Evolutionary conservation across 139 green algal species (phyloP).

Genomic region (Microglena sp.): DNA sequence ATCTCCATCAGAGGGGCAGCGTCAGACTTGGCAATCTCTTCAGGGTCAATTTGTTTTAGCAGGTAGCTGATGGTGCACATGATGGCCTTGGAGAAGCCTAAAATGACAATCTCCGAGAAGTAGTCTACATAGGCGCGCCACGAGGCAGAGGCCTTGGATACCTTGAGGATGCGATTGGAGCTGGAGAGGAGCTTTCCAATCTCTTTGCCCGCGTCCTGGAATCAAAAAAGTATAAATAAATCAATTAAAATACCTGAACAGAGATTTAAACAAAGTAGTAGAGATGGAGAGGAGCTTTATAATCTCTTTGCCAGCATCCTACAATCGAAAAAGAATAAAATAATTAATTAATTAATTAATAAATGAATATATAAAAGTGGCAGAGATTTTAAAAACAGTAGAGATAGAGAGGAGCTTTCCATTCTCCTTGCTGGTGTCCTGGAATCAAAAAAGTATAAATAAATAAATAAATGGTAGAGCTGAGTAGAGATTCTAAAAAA

Average conservation of each 20-base stretch:
- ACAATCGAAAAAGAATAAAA: background rate
- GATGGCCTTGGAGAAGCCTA: constrained; percentile 62
- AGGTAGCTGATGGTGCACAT: constrained; percentile 45
- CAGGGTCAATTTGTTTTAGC: constrained; percentile 57
- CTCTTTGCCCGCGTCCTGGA: constrained; percentile 52
- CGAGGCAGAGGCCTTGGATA: constrained; percentile 52
- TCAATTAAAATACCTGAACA: no score
- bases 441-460: background rate
- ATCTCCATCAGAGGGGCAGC: constrained; percentile 70
- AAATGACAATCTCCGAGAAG: constrained; percentile 70
- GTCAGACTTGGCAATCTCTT: constrained; percentile 47
- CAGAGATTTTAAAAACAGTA: no score
- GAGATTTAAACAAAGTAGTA: no score
- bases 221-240: no score
- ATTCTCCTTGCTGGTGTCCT: constrained; percentile 65
- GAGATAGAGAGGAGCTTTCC: constrained; percentile 63
- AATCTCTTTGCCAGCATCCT: constrained; percentile 63
- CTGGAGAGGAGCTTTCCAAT: constrained; percentile 71
- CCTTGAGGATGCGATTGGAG: constrained; percentile 63
- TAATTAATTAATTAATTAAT: no score
- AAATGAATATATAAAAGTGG: no score
- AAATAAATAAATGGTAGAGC: no score
- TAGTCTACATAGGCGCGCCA: constrained; percentile 80
- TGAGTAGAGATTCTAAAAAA: no score
- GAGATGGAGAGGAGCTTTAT: no score